A percentile compares a stretch with the other conserved stretches of the same genome.
phyloP scores from a whole-genome alignment of 805 yeast species.

The Jamesozyma jinghongensis region DNA sequence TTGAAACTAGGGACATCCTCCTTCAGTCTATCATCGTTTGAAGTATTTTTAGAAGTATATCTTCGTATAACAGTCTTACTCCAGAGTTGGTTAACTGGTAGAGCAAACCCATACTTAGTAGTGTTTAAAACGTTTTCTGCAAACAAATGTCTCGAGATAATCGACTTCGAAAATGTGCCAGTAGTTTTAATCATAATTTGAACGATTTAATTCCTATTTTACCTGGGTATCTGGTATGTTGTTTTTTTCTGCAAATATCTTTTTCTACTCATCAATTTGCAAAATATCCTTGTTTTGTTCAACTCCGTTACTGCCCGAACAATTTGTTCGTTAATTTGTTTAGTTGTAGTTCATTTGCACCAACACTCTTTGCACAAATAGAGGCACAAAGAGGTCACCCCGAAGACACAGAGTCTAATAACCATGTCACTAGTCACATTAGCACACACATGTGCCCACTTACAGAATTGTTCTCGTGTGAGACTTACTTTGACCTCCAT shows the following conservation, averaged over 20 bases:
- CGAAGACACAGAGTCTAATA: background rate
- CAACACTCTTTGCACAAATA: background rate
- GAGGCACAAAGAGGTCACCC: background rate
- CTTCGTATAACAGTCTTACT: background rate
- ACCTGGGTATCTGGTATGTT: too few relatives aligned
- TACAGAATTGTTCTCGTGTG: conserved; percentile 79
- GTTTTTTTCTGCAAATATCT: too few relatives aligned
- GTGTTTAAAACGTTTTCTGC: too few relatives aligned
- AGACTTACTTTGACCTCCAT: conserved; percentile 65
- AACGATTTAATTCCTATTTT: too few relatives aligned
- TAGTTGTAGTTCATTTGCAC: background rate
- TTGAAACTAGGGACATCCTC: conserved; percentile 30
- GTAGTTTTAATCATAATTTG: too few relatives aligned
- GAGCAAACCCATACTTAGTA: background rate
- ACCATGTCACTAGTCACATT: conserved; percentile 77
- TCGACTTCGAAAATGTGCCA: too few relatives aligned
- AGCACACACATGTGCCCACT: conserved; percentile 77
- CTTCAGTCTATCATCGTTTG: background rate
- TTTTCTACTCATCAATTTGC: too few relatives aligned
- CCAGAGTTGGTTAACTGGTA: background rate
- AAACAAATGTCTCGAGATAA: too few relatives aligned
- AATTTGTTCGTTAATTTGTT: too few relatives aligned
- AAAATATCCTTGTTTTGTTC: too few relatives aligned
- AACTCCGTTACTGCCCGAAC: too few relatives aligned
- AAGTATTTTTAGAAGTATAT: background rate